Evolutionary conservation across 805 yeast species (phyloP).

Genomic region (Lachancea mirantina): DNA sequence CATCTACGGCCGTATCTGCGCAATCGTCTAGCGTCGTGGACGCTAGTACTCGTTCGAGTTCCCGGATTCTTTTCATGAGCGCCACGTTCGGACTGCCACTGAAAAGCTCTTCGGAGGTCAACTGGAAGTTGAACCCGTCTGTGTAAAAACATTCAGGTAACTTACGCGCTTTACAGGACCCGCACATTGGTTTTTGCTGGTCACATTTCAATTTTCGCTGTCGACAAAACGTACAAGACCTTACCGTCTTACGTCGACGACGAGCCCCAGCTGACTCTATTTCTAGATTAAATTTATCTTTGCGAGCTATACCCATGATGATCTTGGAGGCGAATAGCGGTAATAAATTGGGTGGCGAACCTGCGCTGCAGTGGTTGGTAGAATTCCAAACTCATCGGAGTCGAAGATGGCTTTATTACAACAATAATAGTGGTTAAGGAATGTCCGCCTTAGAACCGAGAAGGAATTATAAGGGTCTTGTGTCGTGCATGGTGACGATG

Average conservation of each 20-base stretch:
- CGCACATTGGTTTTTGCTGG: conserved; percentile 38
- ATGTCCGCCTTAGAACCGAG: no score
- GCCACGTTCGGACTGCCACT: conserved; percentile 20
- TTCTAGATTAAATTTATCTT: not conserved
- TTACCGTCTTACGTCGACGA: conserved; percentile 21
- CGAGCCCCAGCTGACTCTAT: conserved; percentile 2
- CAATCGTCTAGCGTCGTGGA: conserved; percentile 1
- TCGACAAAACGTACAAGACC: conserved; percentile 51
- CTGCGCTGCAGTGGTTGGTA: no score
- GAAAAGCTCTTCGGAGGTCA: conserved; percentile 22
- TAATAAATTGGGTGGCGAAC: not conserved
- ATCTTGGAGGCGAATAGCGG: not conserved
- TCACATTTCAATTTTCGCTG: conserved; percentile 61
- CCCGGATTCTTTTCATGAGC: conserved; percentile 16
- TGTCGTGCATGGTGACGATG: no score
- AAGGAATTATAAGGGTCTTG: no score
- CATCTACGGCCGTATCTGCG: not conserved
- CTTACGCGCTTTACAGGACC: conserved; percentile 34
- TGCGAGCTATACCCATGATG: no score
- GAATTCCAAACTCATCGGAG: no score
- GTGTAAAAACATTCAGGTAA: conserved; percentile 25
- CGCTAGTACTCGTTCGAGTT: conserved; percentile 10
- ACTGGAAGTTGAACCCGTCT: conserved; percentile 18
- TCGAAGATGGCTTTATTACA: no score
- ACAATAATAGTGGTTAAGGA: no score